Percentiles rank a stretch among this genome's conserved stretches.
Conservation (phyloP, 2,329 filamentous ascomycete genomes). For the Talaromyces sp. region DNA sequence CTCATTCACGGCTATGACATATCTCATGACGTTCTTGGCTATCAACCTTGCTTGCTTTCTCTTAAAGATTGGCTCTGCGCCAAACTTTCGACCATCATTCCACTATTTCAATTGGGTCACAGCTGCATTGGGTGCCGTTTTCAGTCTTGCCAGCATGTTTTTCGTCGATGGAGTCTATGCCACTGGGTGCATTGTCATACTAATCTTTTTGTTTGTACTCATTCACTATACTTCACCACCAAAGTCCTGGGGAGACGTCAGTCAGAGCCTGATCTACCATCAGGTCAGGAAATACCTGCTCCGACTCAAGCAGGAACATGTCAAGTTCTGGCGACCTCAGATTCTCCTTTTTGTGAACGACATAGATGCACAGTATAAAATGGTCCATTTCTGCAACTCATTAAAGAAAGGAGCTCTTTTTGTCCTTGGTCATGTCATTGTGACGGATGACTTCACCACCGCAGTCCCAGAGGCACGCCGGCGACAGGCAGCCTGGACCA, state of each 20-base stretch:
- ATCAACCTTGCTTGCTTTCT: constrained; percentile 86
- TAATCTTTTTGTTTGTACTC: constrained; percentile 74
- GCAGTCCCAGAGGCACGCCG: constrained; percentile 77
- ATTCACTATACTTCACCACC: constrained; percentile 84
- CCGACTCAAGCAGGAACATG: constrained; percentile 79
- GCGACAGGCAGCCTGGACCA: constrained; percentile 79
- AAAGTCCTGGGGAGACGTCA: constrained; percentile 87
- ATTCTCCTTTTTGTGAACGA: constrained; percentile 82
- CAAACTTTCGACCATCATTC: constrained; percentile 84
- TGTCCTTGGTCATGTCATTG: constrained; percentile 82
- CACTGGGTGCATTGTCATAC: constrained; percentile 66
- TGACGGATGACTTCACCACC: constrained; percentile 74
- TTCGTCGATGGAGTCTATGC: constrained; percentile 83
- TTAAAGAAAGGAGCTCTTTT: constrained; percentile 84
- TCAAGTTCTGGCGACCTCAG: constrained; percentile 90
- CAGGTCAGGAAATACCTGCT: constrained; percentile 86
- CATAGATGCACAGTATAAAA: constrained; percentile 72
- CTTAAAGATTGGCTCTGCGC: constrained; percentile 79
- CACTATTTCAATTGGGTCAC: constrained; percentile 87
- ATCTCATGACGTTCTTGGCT: constrained; percentile 86
- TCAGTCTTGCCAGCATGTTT: constrained; percentile 80
- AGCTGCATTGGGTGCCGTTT: constrained; percentile 68
- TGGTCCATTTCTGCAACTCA: constrained; percentile 89
- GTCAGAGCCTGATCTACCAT: constrained; percentile 81
- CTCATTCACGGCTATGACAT: constrained; percentile 85